phyloP scores from a whole-genome alignment of 345 rosid genomes.

The Acer campestre region DNA sequence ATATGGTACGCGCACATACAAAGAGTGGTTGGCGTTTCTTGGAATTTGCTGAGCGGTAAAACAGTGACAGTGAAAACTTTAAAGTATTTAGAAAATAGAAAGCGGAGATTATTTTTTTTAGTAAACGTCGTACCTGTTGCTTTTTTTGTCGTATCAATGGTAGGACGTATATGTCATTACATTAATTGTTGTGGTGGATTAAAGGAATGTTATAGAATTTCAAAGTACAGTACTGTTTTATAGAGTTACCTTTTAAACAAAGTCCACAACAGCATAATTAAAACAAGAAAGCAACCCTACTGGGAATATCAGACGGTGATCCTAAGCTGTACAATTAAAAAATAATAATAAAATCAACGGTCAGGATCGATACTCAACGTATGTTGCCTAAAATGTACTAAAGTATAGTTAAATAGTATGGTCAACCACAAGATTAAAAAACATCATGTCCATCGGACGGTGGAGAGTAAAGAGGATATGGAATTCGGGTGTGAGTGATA shows the following conservation, averaged over 20 bases:
- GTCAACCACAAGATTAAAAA: neutral
- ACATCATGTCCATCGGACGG: neutral
- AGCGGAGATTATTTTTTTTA: neutral
- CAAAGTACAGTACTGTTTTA: constrained; percentile 14
- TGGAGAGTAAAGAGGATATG: neutral
- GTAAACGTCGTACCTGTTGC: constrained; percentile 16
- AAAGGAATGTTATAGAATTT: constrained; percentile 12
- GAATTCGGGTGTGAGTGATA: neutral
- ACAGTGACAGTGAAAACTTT: neutral
- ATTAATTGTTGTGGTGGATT: constrained; percentile 5
- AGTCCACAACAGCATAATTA: constrained; percentile 23
- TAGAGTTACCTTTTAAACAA: constrained; percentile 13
- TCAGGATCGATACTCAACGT: neutral
- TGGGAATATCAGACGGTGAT: neutral
- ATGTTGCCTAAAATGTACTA: neutral
- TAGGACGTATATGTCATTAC: constrained; percentile 28
- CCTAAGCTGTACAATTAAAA: neutral
- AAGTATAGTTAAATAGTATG: neutral
- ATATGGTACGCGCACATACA: constrained; percentile 3
- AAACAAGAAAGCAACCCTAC: constrained; percentile 10
- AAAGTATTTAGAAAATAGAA: neutral
- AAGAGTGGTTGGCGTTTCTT: constrained; percentile 18
- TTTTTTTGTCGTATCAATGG: neutral
- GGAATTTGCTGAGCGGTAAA: constrained; percentile 21
- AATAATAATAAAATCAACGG: neutral